These are phyloP conservation scores for Fusarium subtropicale DNA, from an alignment of 2,329 filamentous ascomycete species.

Conservation along the genomic window DNA sequence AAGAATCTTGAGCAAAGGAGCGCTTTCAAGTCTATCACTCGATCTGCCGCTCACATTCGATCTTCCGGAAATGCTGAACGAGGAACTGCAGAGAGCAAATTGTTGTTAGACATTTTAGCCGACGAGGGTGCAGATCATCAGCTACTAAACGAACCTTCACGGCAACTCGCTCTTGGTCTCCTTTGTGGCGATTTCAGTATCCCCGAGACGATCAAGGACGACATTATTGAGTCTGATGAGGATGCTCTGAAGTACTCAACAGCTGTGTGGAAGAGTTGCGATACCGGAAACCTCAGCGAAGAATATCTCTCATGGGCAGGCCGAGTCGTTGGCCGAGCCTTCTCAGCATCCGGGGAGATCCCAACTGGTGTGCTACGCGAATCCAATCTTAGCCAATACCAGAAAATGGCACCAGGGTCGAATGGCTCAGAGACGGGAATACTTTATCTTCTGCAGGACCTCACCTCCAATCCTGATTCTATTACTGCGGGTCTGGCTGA, in stretches of 20 bases:
- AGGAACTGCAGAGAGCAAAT: conserved; percentile 79
- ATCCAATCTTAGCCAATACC: conserved; percentile 65
- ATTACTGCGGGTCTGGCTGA: conserved; percentile 70
- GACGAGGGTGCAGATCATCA: conserved; percentile 73
- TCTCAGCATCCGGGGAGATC: conserved; percentile 78
- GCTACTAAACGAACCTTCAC: conserved; percentile 77
- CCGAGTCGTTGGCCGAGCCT: conserved; percentile 84
- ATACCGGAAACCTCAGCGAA: conserved; percentile 69
- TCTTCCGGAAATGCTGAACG: conserved; percentile 76
- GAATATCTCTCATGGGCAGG: conserved; percentile 88
- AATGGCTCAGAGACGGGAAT: conserved; percentile 72
- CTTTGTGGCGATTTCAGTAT: conserved; percentile 80
- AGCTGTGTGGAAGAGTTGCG: conserved; percentile 81
- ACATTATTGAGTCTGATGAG: conserved; percentile 76
- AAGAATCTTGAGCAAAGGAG: conserved; percentile 60
- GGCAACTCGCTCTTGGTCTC: conserved; percentile 75
- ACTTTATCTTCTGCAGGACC: conserved; percentile 69
- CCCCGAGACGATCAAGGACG: conserved; percentile 59
- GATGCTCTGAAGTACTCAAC: conserved; percentile 71
- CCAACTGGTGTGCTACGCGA: conserved; percentile 70
- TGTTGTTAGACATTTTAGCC: conserved; percentile 82
- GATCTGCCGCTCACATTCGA: conserved; percentile 74
- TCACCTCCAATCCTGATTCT: conserved; percentile 69
- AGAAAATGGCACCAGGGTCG: conserved; percentile 59
- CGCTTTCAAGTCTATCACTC: conserved; percentile 75